Evolutionary conservation across 1,139 yeast species (phyloP), one percentile per base, ranked within the genome.

Genomic region (Protomyces inundatus): DNA sequence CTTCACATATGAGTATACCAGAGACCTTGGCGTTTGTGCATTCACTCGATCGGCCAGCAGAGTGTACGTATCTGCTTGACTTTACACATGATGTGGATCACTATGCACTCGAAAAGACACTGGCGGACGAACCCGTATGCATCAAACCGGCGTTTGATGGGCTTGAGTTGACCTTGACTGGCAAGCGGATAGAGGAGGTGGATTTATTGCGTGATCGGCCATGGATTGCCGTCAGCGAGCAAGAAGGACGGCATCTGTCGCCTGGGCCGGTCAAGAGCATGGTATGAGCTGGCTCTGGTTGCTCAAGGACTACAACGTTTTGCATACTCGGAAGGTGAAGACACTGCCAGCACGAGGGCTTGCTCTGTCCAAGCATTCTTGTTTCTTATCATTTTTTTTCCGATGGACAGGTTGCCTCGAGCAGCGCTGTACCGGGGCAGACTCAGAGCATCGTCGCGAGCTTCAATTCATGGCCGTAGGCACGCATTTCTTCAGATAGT

Each of bases 41-140:
- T 12, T 14, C 55, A 2, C 51, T 73, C 85, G 91, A 56, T 72
- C 87, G 67, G 88, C 84, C 70, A 87, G 95, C 59, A 79, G 86
- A 71, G 84, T 86, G 69, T 87, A 86, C 67, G 81, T 80, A 52
- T 75, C 85, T 59, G 72, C 82, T 46, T 14, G 60, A 55, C 23
- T 79, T 54, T 93, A 93, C 75, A 86, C 87, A 77, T 93, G 93
- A 73, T 86, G 89, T 84, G 80, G 82, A 45, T 75, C 83, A 23
- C 39, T 53, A 53, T 37, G 67, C 52, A 6, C 48, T 65, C 45
- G 67, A 65, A 42, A 53, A 46, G 16, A 46, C 55, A 32, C 54
- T 65, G 45, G 33, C 45, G 16, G 35, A 46, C 45, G 60, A 55
- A n/a, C 12, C 6, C 34, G 45, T 55, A 5, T 65, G 58, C 48